These are phyloP conservation scores for Thalassiosira mediterranea DNA, from an alignment of 352 stramenopile genomes.

Conservation along the genomic window DNA sequence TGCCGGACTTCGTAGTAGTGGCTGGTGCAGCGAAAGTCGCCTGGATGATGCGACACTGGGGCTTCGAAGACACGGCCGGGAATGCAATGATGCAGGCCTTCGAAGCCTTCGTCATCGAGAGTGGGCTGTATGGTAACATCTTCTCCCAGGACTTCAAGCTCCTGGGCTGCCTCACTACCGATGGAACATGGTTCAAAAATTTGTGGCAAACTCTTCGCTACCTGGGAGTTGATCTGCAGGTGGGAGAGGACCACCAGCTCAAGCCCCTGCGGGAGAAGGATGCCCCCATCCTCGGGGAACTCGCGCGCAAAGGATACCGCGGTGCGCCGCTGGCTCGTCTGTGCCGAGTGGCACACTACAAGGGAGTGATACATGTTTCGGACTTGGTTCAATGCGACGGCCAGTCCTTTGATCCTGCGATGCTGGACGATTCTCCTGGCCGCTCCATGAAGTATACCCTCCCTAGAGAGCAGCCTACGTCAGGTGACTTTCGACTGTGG, in stretches of 20 bases:
- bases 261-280: not conserved
- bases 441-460: not conserved
- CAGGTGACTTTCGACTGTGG: not conserved
- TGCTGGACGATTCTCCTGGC: not conserved
- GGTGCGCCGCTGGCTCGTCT: not conserved
- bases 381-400: slow-evolving; percentile 2
- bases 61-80: not conserved
- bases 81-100: not conserved
- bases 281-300: not conserved
- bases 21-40: not conserved
- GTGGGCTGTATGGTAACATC: slow-evolving; percentile 9
- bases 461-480: not conserved
- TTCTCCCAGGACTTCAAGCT: not conserved
- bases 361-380: not conserved
- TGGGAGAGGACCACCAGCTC: not conserved
- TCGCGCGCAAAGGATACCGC: not conserved
- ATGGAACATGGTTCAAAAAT: slow-evolving; percentile 18
- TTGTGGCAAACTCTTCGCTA: slow-evolving; percentile 3
- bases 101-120: slow-evolving; percentile 17
- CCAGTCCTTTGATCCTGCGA: not conserved
- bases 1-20: slow-evolving; percentile 4
- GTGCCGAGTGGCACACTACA: not conserved
- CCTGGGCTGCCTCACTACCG: not conserved
- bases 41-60: slow-evolving; percentile 3
- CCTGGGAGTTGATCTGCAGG: not conserved